Evolutionary conservation across 805 yeast species (phyloP), one percentile per base, ranked within the genome.

Genomic region (Saccharomycopsis microspora): DNA sequence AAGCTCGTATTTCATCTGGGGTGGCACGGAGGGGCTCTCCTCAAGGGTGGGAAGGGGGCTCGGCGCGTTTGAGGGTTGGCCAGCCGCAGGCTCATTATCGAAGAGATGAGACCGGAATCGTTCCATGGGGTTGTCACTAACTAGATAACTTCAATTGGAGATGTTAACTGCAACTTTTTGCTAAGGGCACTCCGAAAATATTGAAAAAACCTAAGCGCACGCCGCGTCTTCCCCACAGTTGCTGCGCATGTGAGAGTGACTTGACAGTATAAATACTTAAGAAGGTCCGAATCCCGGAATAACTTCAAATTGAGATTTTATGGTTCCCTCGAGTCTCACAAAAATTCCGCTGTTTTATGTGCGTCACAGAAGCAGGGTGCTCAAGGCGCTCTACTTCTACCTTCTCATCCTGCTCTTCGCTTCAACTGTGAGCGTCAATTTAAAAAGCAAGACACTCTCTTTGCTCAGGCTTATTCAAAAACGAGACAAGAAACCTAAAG

Each of bases 1-100:
- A 56, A 9, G 64, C 79, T 69, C n/a, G 67, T 63, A 4, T 72
- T 70, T 7, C n/a, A 34, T 34, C n/a, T 34, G n/a, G 19, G 37
- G 37, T 34, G 11, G 10, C 37, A 34, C 37, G 10, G 11, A 34
- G 37, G 11, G 11, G 11, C 37, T 34, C 11, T 34, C 37, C 37
- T 34, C n/a, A 34, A 34, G 37, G 11, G 10, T 34, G 11, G 37
- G 11, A 10, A 19, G 19, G 19, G 19, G 19, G 19, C 19, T 19
- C 19, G 19, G 19, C 19, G 37, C n/a, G 10, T 34, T 34, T 10
- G 37, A 34, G 37, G 29, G 11, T 10, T 32, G 39, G n/a, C 28
- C 43, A 28, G 2, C 35, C 30, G 19, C 11, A 5, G 43, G 19
- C 9, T 29, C 46, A 6, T 11, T 27, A 33, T 34, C 11, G 32